phyloP scores from a whole-genome alignment of 129 eudicot species.

The carrot (Daucus carota) region DNA sequence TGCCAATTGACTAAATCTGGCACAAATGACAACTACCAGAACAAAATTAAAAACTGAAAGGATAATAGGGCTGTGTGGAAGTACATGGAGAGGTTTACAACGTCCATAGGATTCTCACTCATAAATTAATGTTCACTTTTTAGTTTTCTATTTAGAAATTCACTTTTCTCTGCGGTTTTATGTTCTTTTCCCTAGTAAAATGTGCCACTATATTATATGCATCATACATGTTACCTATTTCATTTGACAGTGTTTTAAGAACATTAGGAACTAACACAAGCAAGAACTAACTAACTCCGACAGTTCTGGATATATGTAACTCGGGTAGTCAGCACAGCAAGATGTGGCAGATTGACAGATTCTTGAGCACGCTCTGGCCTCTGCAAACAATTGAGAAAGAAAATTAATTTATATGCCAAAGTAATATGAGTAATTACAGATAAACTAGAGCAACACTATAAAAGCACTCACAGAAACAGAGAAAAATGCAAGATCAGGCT shows the following conservation, averaged over 20 bases:
- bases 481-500: background rate
- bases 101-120: background rate
- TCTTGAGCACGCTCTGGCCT: background rate
- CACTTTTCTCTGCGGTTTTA: background rate
- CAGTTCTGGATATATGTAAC: background rate
- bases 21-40: background rate
- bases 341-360: background rate
- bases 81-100: background rate
- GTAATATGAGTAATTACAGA: background rate
- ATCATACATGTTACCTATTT: background rate
- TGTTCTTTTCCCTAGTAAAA: background rate
- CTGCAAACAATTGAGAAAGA: background rate
- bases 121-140: too few relatives aligned
- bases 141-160: background rate
- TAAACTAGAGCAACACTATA: constrained; percentile 20
- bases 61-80: background rate
- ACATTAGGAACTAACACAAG: background rate
- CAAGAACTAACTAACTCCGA: too few relatives aligned
- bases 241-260: background rate
- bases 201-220: background rate
- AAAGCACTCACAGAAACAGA: background rate
- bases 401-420: background rate
- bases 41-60: too few relatives aligned
- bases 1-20: background rate
- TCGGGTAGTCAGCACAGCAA: background rate